A percentile compares a stretch with the other conserved stretches of the same genome.
Conservation (phyloP, 495 filamentous ascomycete species). For the Annulohypoxylon bovei region DNA sequence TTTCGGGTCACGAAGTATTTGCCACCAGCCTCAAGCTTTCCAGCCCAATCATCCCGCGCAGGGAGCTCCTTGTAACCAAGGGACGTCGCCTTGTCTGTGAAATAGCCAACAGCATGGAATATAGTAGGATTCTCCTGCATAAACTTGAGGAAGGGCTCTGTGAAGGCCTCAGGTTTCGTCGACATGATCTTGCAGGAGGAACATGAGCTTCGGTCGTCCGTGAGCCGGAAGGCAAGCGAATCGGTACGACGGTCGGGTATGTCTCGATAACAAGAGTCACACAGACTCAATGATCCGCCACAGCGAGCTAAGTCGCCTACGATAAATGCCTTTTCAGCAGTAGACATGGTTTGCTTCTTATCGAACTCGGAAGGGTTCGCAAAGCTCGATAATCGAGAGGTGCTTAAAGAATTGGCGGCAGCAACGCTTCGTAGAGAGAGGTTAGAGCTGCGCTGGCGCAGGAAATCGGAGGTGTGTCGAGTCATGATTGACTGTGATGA, state of each 20-base stretch:
- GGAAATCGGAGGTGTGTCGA: slow-evolving; percentile 53
- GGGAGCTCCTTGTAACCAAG: slow-evolving; percentile 81
- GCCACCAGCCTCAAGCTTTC: slow-evolving; percentile 78
- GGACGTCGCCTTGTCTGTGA: slow-evolving; percentile 73
- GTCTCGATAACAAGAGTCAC: slow-evolving; percentile 34
- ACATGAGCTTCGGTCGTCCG: slow-evolving; percentile 27
- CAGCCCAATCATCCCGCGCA: slow-evolving; percentile 79
- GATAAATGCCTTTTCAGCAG: slow-evolving; percentile 40
- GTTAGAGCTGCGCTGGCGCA: slow-evolving; percentile 53
- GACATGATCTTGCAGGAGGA: slow-evolving; percentile 46
- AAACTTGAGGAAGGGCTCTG: slow-evolving; percentile 87
- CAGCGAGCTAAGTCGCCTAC: slow-evolving; percentile 40
- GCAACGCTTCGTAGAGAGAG: slow-evolving; percentile 50
- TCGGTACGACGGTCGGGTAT: slow-evolving; percentile 33
- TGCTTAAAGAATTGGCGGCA: slow-evolving; percentile 17
- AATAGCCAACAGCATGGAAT: slow-evolving; percentile 84
- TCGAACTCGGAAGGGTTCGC: slow-evolving; percentile 47
- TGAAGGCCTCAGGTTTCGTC: slow-evolving; percentile 69
- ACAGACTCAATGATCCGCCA: slow-evolving; percentile 26
- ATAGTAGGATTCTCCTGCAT: slow-evolving; percentile 90
- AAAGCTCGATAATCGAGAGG: slow-evolving; percentile 43
- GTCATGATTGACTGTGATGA: slow-evolving; percentile 45
- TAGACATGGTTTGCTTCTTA: slow-evolving; percentile 26
- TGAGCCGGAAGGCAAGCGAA: slow-evolving; percentile 13
- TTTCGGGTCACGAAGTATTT: slow-evolving; percentile 92